phyloP scores from a whole-genome alignment of 345 rosid genomes.

The Acer yangbiense region DNA sequence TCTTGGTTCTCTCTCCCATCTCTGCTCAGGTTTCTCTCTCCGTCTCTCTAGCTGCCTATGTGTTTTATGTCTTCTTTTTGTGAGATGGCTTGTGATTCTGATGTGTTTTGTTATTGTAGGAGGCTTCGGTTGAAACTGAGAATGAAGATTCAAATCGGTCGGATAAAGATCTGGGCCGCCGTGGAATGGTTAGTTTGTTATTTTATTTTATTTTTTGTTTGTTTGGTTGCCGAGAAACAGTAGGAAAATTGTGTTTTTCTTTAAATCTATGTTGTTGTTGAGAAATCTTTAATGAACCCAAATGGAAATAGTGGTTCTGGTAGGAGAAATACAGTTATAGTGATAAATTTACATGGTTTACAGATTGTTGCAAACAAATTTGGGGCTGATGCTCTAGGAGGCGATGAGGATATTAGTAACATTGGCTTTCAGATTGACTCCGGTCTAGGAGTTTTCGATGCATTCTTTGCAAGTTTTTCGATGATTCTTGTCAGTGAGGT shows the following conservation, averaged over 20 bases:
- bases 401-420: constrained; percentile 19
- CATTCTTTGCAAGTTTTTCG: constrained; percentile 85
- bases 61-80: not conserved
- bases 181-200: constrained; percentile 68
- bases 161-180: constrained; percentile 82
- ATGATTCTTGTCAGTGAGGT: constrained; percentile 99
- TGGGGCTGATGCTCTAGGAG: constrained; percentile 31
- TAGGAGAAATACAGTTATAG: not conserved
- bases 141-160: constrained; percentile 50
- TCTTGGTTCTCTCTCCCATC: constrained; percentile 37
- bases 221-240: not conserved
- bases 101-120: constrained; percentile 38
- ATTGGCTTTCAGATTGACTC: constrained; percentile 50
- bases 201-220: not conserved
- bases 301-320: not conserved
- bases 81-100: not conserved
- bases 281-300: not conserved
- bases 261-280: not conserved
- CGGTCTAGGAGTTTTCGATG: constrained; percentile 92
- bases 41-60: not conserved
- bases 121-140: constrained; percentile 42
- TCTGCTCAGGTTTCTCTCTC: constrained; percentile 44
- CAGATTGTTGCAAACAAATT: constrained; percentile 50
- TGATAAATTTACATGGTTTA: constrained; percentile 1
- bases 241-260: not conserved